Percentiles rank a stretch among this genome's conserved stretches.
phyloP scores from a whole-genome alignment of 2,329 filamentous ascomycete species.

The Pseudonectria buxi region DNA sequence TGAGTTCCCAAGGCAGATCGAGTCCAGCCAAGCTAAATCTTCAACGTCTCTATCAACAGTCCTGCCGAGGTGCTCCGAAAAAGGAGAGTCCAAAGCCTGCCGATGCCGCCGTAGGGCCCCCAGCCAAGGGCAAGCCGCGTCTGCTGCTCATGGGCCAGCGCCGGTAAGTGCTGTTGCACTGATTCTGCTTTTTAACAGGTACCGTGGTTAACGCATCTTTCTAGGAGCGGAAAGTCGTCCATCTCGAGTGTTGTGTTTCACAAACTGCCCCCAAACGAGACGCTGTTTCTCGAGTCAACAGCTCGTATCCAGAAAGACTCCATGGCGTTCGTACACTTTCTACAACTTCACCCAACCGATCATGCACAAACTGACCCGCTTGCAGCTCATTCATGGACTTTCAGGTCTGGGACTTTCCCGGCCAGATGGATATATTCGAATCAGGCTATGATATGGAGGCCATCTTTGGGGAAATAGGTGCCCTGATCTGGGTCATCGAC shows the following conservation, averaged over 20 bases:
- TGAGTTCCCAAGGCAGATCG: slow-evolving; percentile 28
- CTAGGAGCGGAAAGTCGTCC: slow-evolving; percentile 92
- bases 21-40: slow-evolving; percentile 59
- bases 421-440: slow-evolving; percentile 83
- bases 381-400: slow-evolving; percentile 96
- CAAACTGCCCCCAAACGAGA: slow-evolving; percentile 93
- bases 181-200: neutral
- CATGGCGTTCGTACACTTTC: slow-evolving; percentile 64
- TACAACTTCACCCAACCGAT: neutral
- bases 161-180: slow-evolving; percentile 52
- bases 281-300: slow-evolving; percentile 90
- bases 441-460: slow-evolving; percentile 84
- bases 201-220: slow-evolving; percentile 2
- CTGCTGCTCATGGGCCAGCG: slow-evolving; percentile 91
- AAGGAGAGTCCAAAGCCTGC: slow-evolving; percentile 41
- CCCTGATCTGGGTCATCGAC: slow-evolving; percentile 97
- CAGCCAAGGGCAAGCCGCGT: slow-evolving; percentile 67
- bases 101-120: slow-evolving; percentile 38
- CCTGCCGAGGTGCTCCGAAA: slow-evolving; percentile 43
- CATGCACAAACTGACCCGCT: slow-evolving; percentile 3
- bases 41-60: slow-evolving; percentile 57
- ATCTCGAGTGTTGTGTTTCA: slow-evolving; percentile 99
- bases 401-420: slow-evolving; percentile 95
- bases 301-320: slow-evolving; percentile 90
- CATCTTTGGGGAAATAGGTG: slow-evolving; percentile 90